Evolutionary conservation across 75 land plant species (phyloP).

Genomic region (Azolla pinnata): DNA sequence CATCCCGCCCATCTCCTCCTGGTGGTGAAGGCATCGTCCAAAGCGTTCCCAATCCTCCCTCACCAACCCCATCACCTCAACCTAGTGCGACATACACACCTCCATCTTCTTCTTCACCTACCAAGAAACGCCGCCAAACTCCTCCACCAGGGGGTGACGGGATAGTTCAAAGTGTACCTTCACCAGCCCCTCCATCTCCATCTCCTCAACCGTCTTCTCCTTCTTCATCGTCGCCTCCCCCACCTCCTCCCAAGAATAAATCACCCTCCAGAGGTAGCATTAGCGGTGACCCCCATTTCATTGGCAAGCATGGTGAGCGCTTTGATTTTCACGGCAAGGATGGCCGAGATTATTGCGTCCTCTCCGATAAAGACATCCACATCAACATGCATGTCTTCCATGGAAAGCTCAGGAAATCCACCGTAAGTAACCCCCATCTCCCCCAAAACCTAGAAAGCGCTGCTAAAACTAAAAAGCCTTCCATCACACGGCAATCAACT

Average conservation of each 20-base stretch:
- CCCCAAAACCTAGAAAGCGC: too few relatives aligned
- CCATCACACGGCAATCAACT: too few relatives aligned
- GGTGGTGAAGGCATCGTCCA: not conserved
- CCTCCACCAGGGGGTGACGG: not conserved
- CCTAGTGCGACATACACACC: not conserved
- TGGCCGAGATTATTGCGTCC: slow-evolving; percentile 23
- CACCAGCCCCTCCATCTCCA: too few relatives aligned
- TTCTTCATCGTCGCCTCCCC: too few relatives aligned
- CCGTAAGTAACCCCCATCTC: slow-evolving; percentile 19
- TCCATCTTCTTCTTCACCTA: not conserved
- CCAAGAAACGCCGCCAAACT: not conserved
- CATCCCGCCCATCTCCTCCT: slow-evolving; percentile 4
- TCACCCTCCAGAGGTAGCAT: slow-evolving; percentile 3
- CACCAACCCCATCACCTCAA: not conserved
- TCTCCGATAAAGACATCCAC: slow-evolving; percentile 25
- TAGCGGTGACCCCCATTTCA: slow-evolving; percentile 29
- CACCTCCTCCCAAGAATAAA: not conserved
- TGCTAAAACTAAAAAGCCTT: too few relatives aligned
- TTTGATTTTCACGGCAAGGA: slow-evolving; percentile 31
- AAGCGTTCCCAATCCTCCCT: not conserved
- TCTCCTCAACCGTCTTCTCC: too few relatives aligned
- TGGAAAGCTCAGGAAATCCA: slow-evolving; percentile 14
- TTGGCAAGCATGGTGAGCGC: slow-evolving; percentile 36
- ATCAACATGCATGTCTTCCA: slow-evolving; percentile 36
- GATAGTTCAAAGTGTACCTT: not conserved